These are phyloP conservation scores for Aspergillus diversus DNA, from an alignment of 495 filamentous ascomycete genomes.

Conservation along the genomic window DNA sequence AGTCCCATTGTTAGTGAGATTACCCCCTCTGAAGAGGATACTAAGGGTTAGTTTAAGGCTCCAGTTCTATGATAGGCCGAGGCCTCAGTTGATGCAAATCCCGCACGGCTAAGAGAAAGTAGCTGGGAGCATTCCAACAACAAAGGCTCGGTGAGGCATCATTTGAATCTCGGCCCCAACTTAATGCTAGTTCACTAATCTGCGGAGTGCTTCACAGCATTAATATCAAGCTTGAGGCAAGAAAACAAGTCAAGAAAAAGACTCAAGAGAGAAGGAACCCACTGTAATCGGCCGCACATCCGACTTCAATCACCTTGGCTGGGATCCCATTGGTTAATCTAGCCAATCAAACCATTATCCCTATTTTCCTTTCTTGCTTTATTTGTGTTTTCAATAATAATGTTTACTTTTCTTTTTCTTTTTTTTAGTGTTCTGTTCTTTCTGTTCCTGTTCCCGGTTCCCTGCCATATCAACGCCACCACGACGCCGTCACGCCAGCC, in stretches of 20 bases:
- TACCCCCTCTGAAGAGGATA: too few relatives aligned
- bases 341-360: not conserved
- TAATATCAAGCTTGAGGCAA: not conserved
- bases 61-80: too few relatives aligned
- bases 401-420: not conserved
- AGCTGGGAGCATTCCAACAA: too few relatives aligned
- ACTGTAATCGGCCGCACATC: not conserved
- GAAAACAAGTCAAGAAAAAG: not conserved
- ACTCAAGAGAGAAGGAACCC: not conserved
- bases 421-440: not conserved
- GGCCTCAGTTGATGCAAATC: too few relatives aligned
- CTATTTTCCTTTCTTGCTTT: too few relatives aligned
- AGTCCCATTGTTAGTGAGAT: too few relatives aligned
- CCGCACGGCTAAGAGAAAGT: too few relatives aligned
- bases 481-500: not conserved
- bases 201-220: not conserved
- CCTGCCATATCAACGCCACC: not conserved
- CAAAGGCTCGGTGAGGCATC: too few relatives aligned
- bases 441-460: not conserved
- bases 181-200: not conserved
- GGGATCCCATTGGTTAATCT: not conserved
- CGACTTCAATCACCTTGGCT: not conserved
- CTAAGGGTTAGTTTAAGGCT: too few relatives aligned
- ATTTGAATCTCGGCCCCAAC: too few relatives aligned
- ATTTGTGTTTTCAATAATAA: not conserved